A percentile compares a stretch with the other conserved stretches of the same genome.
Evolutionary conservation across 441 rosid species (phyloP).

Genomic region (Isatis lusitanica): DNA sequence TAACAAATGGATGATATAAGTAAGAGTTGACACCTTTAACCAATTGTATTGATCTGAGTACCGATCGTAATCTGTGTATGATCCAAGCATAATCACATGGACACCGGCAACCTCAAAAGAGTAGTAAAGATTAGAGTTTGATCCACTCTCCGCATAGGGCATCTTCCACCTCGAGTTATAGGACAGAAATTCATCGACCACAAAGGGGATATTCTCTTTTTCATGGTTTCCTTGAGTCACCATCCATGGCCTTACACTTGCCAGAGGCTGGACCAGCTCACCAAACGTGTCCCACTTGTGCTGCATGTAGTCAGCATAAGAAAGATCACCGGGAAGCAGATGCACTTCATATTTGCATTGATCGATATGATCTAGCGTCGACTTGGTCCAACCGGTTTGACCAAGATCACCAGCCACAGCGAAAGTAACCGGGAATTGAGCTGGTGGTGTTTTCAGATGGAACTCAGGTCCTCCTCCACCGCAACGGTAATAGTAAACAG

Average conservation of each 20-base stretch:
- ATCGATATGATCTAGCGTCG: slow-evolving; percentile 84
- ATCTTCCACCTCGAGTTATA: slow-evolving; percentile 94
- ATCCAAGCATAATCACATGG: slow-evolving; percentile 89
- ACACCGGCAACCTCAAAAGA: slow-evolving; percentile 90
- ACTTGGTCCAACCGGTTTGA: slow-evolving; percentile 94
- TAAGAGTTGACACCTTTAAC: slow-evolving; percentile 62
- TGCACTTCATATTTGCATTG: slow-evolving; percentile 73
- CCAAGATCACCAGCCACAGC: slow-evolving; percentile 97
- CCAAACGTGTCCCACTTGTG: slow-evolving; percentile 92
- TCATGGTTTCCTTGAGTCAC: slow-evolving; percentile 97
- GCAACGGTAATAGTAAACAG: slow-evolving; percentile 74
- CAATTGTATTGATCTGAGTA: slow-evolving; percentile 75
- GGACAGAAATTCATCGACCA: slow-evolving; percentile 70
- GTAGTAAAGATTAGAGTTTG: slow-evolving; percentile 85
- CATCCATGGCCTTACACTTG: slow-evolving; percentile 98
- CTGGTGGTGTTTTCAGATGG: slow-evolving; percentile 84
- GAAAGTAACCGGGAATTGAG: slow-evolving; percentile 70
- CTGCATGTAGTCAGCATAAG: slow-evolving; percentile 91
- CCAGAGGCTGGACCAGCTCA: slow-evolving; percentile 84
- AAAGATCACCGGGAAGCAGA: slow-evolving; percentile 92
- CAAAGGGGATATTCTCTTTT: slow-evolving; percentile 62
- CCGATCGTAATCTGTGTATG: slow-evolving; percentile 71
- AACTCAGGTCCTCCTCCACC: slow-evolving; percentile 84
- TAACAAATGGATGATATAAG: slow-evolving; percentile 1
- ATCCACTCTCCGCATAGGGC: slow-evolving; percentile 91